These are phyloP conservation scores for Penicillium italicum DNA, from an alignment of 2,329 filamentous ascomycete genomes.

Conservation along the genomic window DNA sequence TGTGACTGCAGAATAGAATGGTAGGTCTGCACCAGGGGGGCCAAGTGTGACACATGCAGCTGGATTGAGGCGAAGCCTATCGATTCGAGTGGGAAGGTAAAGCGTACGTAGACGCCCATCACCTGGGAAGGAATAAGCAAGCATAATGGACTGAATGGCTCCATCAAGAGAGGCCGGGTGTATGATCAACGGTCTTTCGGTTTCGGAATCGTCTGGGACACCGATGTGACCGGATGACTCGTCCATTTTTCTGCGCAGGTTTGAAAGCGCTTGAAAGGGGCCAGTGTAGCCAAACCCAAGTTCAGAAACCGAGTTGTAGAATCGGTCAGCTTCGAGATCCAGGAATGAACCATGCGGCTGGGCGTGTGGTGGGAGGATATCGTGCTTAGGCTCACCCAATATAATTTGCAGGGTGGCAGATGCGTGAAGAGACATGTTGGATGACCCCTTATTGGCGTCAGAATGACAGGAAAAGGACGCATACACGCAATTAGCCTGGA, in stretches of 20 bases:
- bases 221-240: conserved; percentile 19
- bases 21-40: conserved; percentile 9
- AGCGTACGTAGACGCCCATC: conserved; percentile 19
- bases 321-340: conserved; percentile 21
- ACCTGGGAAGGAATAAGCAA: conserved; percentile 21
- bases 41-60: conserved; percentile 1
- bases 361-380: conserved; percentile 6
- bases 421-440: conserved; percentile 17
- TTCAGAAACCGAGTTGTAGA: conserved; percentile 24
- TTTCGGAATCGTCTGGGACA: conserved; percentile 4
- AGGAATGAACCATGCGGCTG: conserved; percentile 6
- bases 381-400: conserved; percentile 6
- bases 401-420: conserved; percentile 12
- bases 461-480: conserved; percentile 22
- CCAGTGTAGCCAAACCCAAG: conserved; percentile 29
- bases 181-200: conserved; percentile 8
- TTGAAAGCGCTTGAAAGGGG: conserved; percentile 21
- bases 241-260: conserved; percentile 18
- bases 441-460: conserved; percentile 13
- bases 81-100: conserved; percentile 23
- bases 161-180: conserved; percentile 18
- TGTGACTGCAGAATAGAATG: conserved; percentile 19
- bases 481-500: neutral
- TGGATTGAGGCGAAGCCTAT: conserved; percentile 19
- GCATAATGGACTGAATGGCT: conserved; percentile 23